Percentiles rank a stretch among this genome's conserved stretches.
Conservation (phyloP, 257 asterid species). For the Buddleja alternifolia region DNA sequence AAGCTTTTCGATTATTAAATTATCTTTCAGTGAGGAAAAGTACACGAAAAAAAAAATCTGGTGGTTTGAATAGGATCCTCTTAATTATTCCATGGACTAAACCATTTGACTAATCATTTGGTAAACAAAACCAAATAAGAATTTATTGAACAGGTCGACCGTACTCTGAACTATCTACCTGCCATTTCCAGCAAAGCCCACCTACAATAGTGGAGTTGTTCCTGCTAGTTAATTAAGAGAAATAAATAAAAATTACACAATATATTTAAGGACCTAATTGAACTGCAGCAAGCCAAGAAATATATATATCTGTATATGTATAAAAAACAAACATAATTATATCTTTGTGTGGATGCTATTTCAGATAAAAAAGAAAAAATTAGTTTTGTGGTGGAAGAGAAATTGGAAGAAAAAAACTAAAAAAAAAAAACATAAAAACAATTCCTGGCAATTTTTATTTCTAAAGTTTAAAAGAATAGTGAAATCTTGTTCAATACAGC, state of each 20-base stretch:
- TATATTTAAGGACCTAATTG: not conserved
- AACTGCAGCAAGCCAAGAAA: not conserved
- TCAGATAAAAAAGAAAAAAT: too few relatives aligned
- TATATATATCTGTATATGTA: not conserved
- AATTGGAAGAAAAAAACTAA: too few relatives aligned
- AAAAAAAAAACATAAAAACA: too few relatives aligned
- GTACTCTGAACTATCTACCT: constrained; percentile 15
- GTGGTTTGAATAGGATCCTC: constrained; percentile 11
- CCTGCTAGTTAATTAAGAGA: not conserved
- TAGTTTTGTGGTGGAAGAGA: too few relatives aligned
- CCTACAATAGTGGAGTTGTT: constrained; percentile 13
- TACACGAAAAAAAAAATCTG: not conserved
- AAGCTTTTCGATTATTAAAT: constrained; percentile 20
- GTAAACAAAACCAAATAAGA: not conserved
- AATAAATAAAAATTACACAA: not conserved
- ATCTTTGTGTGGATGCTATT: too few relatives aligned
- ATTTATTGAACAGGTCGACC: constrained; percentile 6
- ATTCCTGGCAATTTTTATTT: too few relatives aligned
- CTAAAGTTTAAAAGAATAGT: not conserved
- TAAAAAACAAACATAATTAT: not conserved
- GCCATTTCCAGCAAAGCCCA: constrained; percentile 24
- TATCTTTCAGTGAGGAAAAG: not conserved
- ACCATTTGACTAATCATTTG: not conserved
- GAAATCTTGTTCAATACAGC: not conserved
- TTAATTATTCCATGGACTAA: constrained; percentile 29